Evolutionary conservation across 345 rosid species (phyloP).

Genomic region (Clausena lansium): DNA sequence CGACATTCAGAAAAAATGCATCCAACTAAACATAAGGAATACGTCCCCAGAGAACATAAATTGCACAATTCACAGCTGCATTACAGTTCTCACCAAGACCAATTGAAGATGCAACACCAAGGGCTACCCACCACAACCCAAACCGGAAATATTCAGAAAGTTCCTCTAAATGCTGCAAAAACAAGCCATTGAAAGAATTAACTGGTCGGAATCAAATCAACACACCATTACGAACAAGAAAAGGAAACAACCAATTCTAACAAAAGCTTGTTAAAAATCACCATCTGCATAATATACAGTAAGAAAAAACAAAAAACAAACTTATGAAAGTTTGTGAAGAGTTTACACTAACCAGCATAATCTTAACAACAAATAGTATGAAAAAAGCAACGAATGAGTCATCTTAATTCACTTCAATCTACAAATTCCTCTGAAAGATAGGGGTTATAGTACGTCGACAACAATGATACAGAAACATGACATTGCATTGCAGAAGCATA

Average conservation of each 20-base stretch:
- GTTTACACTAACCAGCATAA: background rate
- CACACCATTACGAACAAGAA: background rate
- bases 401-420: background rate
- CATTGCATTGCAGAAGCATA: background rate
- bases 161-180: constrained; percentile 81
- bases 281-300: background rate
- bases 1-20: background rate
- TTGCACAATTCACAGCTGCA: background rate
- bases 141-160: constrained; percentile 55
- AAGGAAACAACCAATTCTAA: background rate
- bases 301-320: background rate
- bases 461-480: background rate
- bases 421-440: background rate
- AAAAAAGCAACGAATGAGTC: background rate
- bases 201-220: background rate
- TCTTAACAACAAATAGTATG: background rate
- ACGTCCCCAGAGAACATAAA: background rate
- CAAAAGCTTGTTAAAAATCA: background rate
- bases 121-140: constrained; percentile 94
- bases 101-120: constrained; percentile 98
- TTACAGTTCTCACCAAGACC: constrained; percentile 81
- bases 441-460: background rate
- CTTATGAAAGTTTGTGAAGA: background rate
- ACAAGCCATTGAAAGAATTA: constrained; percentile 13
- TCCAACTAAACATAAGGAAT: background rate